Evolutionary conservation across 495 filamentous ascomycete genomes (phyloP).

Genomic region (Rhypophila decipiens): DNA sequence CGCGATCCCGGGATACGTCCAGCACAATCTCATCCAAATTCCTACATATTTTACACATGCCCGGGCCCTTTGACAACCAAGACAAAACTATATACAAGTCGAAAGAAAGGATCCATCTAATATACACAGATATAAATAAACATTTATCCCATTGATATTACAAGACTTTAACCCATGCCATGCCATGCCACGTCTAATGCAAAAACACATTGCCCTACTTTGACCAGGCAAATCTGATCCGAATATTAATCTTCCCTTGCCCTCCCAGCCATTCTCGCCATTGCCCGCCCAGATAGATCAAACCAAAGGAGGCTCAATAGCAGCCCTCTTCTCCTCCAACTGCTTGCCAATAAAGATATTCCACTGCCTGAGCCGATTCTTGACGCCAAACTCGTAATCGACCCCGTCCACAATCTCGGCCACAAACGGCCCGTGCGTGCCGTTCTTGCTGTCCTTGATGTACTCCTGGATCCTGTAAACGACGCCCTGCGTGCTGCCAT

Average conservation of each 20-base stretch:
- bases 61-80: no score
- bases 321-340: conserved; percentile 12
- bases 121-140: no score
- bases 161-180: no score
- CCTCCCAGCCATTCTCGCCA: not conserved
- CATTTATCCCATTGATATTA: no score
- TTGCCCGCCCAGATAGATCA: not conserved
- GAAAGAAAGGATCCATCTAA: no score
- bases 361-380: conserved; percentile 18
- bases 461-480: conserved; percentile 28
- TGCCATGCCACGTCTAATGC: no score
- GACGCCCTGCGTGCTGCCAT: conserved; percentile 49
- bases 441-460: conserved; percentile 5
- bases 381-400: conserved; percentile 26
- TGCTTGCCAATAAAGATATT: conserved; percentile 9
- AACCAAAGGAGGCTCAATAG: not conserved
- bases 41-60: no score
- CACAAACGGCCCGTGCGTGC: conserved; percentile 23
- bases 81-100: no score
- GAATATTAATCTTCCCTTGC: not conserved
- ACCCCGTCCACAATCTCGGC: conserved; percentile 30
- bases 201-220: not conserved
- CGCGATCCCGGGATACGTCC: no score
- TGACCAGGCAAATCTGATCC: not conserved
- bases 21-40: no score